Base-by-base conservation (phyloP, 2,329 filamentous ascomycete genomes). In the Canariomyces notabilis region DNA sequence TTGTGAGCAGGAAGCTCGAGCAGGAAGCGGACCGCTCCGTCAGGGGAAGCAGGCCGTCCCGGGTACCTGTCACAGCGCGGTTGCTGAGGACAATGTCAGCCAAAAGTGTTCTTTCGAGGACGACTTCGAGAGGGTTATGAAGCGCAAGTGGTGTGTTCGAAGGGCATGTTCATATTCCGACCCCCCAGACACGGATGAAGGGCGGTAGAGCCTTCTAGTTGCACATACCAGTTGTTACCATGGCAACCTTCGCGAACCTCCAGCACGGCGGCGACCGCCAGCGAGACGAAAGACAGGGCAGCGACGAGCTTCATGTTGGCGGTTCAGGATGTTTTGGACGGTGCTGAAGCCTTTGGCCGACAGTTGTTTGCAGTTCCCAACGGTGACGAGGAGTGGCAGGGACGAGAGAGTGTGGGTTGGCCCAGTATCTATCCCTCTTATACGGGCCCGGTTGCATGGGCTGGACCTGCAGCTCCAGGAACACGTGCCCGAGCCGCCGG, bases 171-270 rank as follows among this genome's bases (percentile, higher is more conserved):
- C n/a, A n/a, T n/a, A n/a, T n/a, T n/a, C n/a, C n/a, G n/a, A n/a
- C n/a, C n/a, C n/a, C n/a, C n/a, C n/a, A n/a, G n/a, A n/a, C n/a
- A n/a, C n/a, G n/a, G n/a, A n/a, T n/a, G n/a, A n/a, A n/a, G n/a
- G n/a, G n/a, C n/a, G n/a, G n/a, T n/a, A n/a, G n/a, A n/a, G n/a
- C n/a, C n/a, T n/a, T n/a, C n/a, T n/a, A n/a, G n/a, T n/a, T n/a
- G n/a, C n/a, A n/a, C n/a, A n/a, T n/a, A n/a, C n/a, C 70, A 73
- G 64, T 72, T 73, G 64, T 73, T 68, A 56, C 64, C 67, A 50
- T 60, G 52, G 59, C 66, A 70, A 47, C 26, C 43, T 12, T 37
- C 11, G 48, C 67, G 67, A 52, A 57, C 54, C 46, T 67, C 61
- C 26, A 70, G 47, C 44, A 62, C 58, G 56, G 59, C 57, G 45